phyloP scores from a whole-genome alignment of 1,284 basidiomycete species.

The Boletellus deceptivus region DNA sequence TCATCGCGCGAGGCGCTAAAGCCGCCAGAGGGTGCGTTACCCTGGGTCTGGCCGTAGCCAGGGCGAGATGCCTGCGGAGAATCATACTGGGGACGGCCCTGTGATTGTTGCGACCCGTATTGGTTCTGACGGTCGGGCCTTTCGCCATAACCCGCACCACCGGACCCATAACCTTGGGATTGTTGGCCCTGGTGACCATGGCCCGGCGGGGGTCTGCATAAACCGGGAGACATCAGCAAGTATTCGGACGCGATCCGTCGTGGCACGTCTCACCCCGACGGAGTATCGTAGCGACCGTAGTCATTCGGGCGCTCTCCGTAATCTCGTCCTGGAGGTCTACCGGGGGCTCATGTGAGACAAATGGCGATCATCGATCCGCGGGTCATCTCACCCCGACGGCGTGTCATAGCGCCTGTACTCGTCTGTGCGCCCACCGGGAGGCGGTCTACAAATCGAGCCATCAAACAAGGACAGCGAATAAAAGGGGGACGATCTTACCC shows the following conservation, averaged over 20 bases:
- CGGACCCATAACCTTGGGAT: slow-evolving; percentile 5
- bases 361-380: too few relatives aligned
- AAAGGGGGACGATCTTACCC: background rate
- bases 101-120: slow-evolving; percentile 10
- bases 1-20: slow-evolving; percentile 13
- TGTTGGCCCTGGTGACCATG: slow-evolving; percentile 12
- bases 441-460: slow-evolving; percentile 5
- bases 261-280: slow-evolving; percentile 15
- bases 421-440: background rate
- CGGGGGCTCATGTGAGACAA: too few relatives aligned
- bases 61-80: slow-evolving; percentile 1
- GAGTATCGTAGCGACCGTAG: slow-evolving; percentile 19
- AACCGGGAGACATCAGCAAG: background rate
- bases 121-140: slow-evolving; percentile 12
- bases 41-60: slow-evolving; percentile 4
- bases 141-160: slow-evolving; percentile 4
- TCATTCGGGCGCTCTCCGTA: slow-evolving; percentile 12
- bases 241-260: background rate
- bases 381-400: too few relatives aligned
- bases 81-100: slow-evolving; percentile 12
- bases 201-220: slow-evolving; percentile 16
- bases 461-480: too few relatives aligned
- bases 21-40: slow-evolving; percentile 24
- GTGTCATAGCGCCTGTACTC: too few relatives aligned
- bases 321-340: background rate